Evolutionary conservation across 768 basidiomycete species (phyloP).

Genomic region (Daedalea quercina): DNA sequence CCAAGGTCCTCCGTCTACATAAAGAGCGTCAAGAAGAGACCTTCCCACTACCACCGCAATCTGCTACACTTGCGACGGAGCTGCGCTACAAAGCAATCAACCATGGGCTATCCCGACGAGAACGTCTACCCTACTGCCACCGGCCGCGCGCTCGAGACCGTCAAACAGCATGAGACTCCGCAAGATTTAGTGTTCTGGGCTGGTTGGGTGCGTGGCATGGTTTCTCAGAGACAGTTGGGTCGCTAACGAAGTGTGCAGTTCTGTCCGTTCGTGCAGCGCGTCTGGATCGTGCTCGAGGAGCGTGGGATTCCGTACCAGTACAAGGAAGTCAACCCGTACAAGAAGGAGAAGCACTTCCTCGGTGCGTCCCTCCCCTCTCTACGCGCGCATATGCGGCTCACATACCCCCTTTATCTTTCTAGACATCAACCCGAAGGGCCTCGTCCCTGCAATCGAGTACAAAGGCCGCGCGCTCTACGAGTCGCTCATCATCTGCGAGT

Average conservation of each 20-base stretch:
- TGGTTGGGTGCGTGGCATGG: constrained; percentile 41
- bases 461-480: constrained; percentile 52
- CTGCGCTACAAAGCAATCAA: neutral
- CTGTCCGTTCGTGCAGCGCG: constrained; percentile 54
- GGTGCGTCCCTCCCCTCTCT: constrained; percentile 24
- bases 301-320: constrained; percentile 62
- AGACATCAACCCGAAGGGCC: constrained; percentile 62
- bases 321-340: constrained; percentile 64
- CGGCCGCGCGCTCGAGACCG: constrained; percentile 43
- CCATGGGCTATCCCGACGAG: constrained; percentile 28
- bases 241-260: constrained; percentile 26
- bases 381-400: neutral
- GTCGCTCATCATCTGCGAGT: constrained; percentile 56
- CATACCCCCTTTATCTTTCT: neutral
- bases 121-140: constrained; percentile 56
- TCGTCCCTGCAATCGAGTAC: constrained; percentile 56
- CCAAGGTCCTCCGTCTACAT: too few species aligned
- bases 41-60: constrained; percentile 7
- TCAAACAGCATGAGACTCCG: constrained; percentile 42
- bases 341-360: constrained; percentile 53
- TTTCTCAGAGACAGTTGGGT: neutral
- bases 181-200: constrained; percentile 54
- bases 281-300: constrained; percentile 66
- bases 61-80: neutral
- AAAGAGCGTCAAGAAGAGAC: too few species aligned